phyloP scores from a whole-genome alignment of 257 asterid genomes.

The Solanum pennellii region DNA sequence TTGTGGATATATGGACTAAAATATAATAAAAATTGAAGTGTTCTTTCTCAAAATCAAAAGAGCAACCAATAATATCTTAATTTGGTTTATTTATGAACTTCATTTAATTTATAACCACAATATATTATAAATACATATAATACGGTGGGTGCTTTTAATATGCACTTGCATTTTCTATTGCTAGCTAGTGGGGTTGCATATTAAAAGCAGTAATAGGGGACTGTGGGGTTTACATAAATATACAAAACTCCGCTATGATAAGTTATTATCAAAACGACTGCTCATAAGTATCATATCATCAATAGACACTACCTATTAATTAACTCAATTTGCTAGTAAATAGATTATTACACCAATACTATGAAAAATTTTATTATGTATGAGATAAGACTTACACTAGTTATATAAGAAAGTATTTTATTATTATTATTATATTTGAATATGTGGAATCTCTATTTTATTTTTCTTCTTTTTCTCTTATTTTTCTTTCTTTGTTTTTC shows the following conservation, averaged over 20 bases:
- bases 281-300: not conserved
- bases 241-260: not conserved
- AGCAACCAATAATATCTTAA: not conserved
- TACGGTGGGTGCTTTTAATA: not conserved
- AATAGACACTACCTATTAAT: not conserved
- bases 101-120: not conserved
- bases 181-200: not conserved
- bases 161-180: not conserved
- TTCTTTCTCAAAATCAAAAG: not conserved
- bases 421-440: too few relatives aligned
- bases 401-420: too few relatives aligned
- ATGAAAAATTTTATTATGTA: not conserved
- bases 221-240: not conserved
- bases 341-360: not conserved
- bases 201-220: not conserved
- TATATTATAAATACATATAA: not conserved
- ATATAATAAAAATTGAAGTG: not conserved
- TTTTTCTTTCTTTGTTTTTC: too few relatives aligned
- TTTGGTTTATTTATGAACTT: not conserved
- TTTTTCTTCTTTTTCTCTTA: too few relatives aligned
- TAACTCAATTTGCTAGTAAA: not conserved
- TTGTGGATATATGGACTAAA: not conserved
- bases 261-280: not conserved
- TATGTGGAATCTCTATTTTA: rapidly evolving
- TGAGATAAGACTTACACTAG: too few relatives aligned